phyloP scores from a whole-genome alignment of 495 filamentous ascomycete species.

The Alectoria sarmentosa region DNA sequence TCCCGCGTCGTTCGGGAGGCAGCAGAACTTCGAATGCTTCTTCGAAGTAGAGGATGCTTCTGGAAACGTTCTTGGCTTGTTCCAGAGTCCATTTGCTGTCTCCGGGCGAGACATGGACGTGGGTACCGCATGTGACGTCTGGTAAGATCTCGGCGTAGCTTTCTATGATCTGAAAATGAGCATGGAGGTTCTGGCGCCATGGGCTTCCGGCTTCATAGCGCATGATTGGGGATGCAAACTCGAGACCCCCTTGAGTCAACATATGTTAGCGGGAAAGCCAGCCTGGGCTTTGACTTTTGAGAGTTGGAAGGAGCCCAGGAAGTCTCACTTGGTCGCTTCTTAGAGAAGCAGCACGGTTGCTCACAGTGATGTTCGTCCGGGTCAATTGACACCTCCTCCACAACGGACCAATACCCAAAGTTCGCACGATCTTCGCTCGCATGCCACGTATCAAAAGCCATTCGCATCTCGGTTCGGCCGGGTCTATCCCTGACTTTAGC shows the following conservation, averaged over 20 bases:
- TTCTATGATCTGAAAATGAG: neutral
- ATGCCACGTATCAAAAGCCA: neutral
- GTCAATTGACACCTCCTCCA: neutral
- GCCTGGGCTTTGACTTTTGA: too few relatives aligned
- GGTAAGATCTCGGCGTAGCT: neutral
- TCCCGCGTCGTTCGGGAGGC: neutral
- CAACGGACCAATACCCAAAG: neutral
- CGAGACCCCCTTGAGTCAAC: neutral
- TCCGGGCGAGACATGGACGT: neutral
- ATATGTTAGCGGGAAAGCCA: neutral
- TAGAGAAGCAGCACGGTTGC: neutral
- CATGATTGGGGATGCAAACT: neutral
- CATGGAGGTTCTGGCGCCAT: neutral
- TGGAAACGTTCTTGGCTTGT: neutral
- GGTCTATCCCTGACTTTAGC: neutral
- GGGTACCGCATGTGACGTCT: slow-evolving; percentile 1
- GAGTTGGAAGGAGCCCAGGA: neutral
- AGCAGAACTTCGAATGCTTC: slow-evolving; percentile 1
- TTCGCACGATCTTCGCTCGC: neutral
- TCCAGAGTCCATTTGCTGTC: neutral
- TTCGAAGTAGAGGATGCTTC: neutral
- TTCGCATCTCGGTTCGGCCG: neutral
- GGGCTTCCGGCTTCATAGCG: neutral
- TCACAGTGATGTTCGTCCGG: neutral
- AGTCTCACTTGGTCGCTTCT: neutral